Evolutionary conservation across 1,284 basidiomycete genomes (phyloP).

Genomic region (Ceratobasidium sp.): DNA sequence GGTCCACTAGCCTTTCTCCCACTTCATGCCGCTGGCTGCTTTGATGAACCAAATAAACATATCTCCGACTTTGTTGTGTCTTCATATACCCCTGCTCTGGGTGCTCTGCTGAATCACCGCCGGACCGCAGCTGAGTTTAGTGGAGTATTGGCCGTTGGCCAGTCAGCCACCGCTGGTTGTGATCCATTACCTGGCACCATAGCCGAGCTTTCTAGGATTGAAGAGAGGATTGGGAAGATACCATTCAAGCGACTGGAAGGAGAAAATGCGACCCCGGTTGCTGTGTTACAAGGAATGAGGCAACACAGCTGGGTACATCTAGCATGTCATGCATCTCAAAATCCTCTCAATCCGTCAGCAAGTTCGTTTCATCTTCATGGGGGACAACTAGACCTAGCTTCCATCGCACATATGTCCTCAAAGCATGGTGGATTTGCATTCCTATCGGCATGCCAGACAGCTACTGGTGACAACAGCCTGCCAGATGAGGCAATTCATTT

Average conservation of each 20-base stretch:
- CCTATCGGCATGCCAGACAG: too few species aligned
- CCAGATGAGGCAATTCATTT: too few species aligned
- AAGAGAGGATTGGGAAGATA: too few species aligned
- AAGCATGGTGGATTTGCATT: too few species aligned
- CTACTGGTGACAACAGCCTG: too few species aligned
- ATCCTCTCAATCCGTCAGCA: too few species aligned
- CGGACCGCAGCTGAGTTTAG: not conserved
- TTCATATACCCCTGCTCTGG: conserved; percentile 50
- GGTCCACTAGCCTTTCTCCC: conserved; percentile 53
- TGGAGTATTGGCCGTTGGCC: not conserved
- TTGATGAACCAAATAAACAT: conserved; percentile 26
- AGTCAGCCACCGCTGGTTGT: not conserved
- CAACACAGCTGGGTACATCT: conserved; percentile 16
- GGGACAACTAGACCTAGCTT: too few species aligned
- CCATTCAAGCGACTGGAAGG: not conserved
- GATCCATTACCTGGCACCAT: not conserved
- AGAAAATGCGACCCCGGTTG: not conserved
- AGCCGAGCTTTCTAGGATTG: not conserved
- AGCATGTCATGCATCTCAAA: too few species aligned
- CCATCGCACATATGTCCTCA: too few species aligned
- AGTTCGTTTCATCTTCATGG: too few species aligned
- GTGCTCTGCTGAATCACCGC: conserved; percentile 4
- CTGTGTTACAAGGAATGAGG: not conserved
- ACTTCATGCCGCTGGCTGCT: conserved; percentile 52
- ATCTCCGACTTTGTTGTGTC: conserved; percentile 47